Conservation (phyloP, 2,329 filamentous ascomycete genomes). For the Verticillium albo-atrum region DNA sequence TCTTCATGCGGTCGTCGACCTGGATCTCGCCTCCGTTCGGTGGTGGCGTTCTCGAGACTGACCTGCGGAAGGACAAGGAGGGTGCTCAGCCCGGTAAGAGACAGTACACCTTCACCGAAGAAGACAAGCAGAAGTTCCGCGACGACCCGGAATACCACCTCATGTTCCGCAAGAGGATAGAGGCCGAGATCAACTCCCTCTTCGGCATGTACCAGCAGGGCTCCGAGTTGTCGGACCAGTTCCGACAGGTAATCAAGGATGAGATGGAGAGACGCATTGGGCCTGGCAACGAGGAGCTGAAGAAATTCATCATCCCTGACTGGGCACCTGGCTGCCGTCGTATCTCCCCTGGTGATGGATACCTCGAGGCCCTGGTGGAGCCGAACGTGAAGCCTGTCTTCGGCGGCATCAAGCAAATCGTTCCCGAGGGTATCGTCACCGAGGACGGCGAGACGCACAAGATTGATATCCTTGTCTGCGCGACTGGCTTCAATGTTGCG, state of each 20-base stretch:
- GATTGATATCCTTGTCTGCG: slow-evolving; percentile 29
- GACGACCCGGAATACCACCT: slow-evolving; percentile 35
- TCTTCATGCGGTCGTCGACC: slow-evolving; percentile 23
- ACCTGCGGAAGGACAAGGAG: slow-evolving; percentile 20
- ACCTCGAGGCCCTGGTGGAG: slow-evolving; percentile 34
- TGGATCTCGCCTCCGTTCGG: slow-evolving; percentile 23
- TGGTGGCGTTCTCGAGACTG: slow-evolving; percentile 20
- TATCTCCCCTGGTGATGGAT: slow-evolving; percentile 36
- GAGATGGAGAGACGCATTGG: slow-evolving; percentile 37
- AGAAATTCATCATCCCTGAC: slow-evolving; percentile 32
- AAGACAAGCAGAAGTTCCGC: slow-evolving; percentile 31
- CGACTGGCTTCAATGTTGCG: slow-evolving; percentile 32
- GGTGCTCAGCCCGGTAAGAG: slow-evolving; percentile 26
- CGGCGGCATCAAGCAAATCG: slow-evolving; percentile 30
- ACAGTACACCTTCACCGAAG: slow-evolving; percentile 34
- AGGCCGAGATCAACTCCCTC: slow-evolving; percentile 34
- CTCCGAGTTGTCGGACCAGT: slow-evolving; percentile 31
- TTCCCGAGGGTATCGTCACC: slow-evolving; percentile 21
- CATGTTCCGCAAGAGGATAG: slow-evolving; percentile 35
- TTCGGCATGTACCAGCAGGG: slow-evolving; percentile 37
- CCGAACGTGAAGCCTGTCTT: slow-evolving; percentile 39
- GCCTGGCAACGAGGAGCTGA: slow-evolving; percentile 33
- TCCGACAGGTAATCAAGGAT: slow-evolving; percentile 32
- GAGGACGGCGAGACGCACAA: slow-evolving; percentile 23
- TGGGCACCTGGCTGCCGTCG: slow-evolving; percentile 40